These are phyloP conservation scores for Trypanosoma boissoni DNA, from an alignment of 208 protist genomes.

Conservation along the genomic window DNA sequence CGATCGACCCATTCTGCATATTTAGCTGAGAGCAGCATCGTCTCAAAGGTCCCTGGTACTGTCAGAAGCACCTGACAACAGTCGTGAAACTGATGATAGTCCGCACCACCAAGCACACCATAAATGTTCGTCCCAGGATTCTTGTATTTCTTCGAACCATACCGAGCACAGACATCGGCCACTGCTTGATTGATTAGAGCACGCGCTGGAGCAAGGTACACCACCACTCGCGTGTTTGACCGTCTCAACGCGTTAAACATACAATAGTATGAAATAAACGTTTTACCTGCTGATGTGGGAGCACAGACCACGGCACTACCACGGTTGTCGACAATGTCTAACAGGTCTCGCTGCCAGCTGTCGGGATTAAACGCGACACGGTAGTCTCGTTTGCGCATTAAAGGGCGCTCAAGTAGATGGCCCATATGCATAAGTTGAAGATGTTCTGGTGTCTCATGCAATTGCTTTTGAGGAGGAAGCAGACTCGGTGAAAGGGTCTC, in stretches of 20 bases:
- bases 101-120: conserved; percentile 81
- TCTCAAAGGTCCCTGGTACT: conserved; percentile 91
- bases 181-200: conserved; percentile 95
- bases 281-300: conserved; percentile 95
- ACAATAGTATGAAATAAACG: conserved; percentile 96
- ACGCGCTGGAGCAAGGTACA: conserved; percentile 92
- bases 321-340: conserved; percentile 93
- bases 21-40: conserved; percentile 86
- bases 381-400: conserved; percentile 72
- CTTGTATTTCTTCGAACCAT: conserved; percentile 87
- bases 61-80: conserved; percentile 94
- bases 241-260: conserved; percentile 91
- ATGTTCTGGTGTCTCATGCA: conserved; percentile 61
- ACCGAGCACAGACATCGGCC: conserved; percentile 91
- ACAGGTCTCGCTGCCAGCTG: conserved; percentile 92
- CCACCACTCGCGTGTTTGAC: conserved; percentile 86
- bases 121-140: conserved; percentile 69
- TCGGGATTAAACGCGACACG: conserved; percentile 94
- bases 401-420: conserved; percentile 82
- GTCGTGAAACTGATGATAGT: conserved; percentile 85
- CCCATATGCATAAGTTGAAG: conserved; percentile 90
- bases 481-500: conserved; percentile 35
- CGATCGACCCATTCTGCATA: conserved; percentile 81
- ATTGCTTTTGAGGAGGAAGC: conserved; percentile 43
- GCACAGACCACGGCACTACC: conserved; percentile 93